A percentile compares a stretch with the other conserved stretches of the same genome.
phyloP scores from a whole-genome alignment of 2,329 filamentous ascomycete species.

The Hypomyces rosellus region DNA sequence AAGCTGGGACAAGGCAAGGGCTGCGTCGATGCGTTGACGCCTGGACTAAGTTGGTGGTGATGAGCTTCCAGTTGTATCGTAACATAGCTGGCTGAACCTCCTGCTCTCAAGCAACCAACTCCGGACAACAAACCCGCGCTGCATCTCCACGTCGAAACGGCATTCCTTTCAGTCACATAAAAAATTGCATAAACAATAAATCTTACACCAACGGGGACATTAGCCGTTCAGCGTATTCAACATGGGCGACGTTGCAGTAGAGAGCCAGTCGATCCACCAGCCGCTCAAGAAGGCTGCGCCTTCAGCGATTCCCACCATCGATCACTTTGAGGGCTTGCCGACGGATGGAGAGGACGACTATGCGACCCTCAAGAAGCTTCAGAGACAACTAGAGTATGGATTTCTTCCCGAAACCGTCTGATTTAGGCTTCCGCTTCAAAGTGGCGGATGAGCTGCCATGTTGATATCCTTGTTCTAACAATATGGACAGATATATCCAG shows the following conservation, averaged over 20 bases:
- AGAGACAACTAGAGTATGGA: slow-evolving; percentile 84
- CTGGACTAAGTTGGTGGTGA: slow-evolving; percentile 3
- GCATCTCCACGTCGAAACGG: not conserved
- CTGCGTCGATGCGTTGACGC: slow-evolving; percentile 12
- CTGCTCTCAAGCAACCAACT: not conserved
- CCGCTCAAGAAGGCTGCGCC: slow-evolving; percentile 73
- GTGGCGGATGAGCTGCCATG: no score
- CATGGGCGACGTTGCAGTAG: slow-evolving; percentile 85
- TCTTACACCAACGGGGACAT: not conserved
- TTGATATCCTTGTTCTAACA: no score
- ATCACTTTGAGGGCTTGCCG: slow-evolving; percentile 77
- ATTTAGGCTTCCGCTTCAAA: no score
- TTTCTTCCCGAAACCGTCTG: no score
- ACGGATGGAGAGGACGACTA: slow-evolving; percentile 88
- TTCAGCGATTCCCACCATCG: slow-evolving; percentile 80
- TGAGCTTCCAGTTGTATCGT: slow-evolving; percentile 9
- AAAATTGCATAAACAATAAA: not conserved
- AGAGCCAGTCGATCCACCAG: slow-evolving; percentile 68
- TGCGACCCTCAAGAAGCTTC: slow-evolving; percentile 89
- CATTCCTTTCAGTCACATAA: not conserved
- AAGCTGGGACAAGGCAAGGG: slow-evolving; percentile 7
- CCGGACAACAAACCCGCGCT: not conserved
- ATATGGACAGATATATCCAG: slow-evolving; percentile 69
- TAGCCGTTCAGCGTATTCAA: slow-evolving; percentile 23
- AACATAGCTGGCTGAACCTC: slow-evolving; percentile 9